Conservation (phyloP, 148 eudicot genomes). For the Arbutus unedo region DNA sequence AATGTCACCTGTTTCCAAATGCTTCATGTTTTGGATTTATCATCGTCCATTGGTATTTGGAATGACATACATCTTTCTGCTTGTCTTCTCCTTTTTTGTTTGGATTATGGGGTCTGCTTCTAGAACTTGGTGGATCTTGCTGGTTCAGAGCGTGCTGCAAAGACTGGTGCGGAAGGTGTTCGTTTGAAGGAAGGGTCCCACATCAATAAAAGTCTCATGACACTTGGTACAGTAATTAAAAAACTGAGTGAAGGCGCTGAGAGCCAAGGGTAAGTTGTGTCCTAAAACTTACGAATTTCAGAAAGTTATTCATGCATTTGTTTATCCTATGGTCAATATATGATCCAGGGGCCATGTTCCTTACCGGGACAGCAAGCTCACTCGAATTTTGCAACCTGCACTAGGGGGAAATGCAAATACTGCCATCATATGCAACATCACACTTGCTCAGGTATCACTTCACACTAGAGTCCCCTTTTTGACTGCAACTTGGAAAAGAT, state of each 20-base stretch:
- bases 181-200: slow-evolving; percentile 99
- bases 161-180: slow-evolving; percentile 99
- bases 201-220: slow-evolving; percentile 96
- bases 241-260: slow-evolving; percentile 97
- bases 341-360: slow-evolving; percentile 90
- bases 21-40: not conserved
- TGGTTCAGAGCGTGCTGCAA: slow-evolving; percentile 99
- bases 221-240: slow-evolving; percentile 95
- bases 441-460: slow-evolving; percentile 82
- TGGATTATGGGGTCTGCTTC: slow-evolving; percentile 9
- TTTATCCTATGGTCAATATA: slow-evolving; percentile 7
- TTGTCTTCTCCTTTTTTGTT: slow-evolving; percentile 7
- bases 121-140: slow-evolving; percentile 99
- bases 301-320: not conserved
- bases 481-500: not conserved
- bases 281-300: not conserved
- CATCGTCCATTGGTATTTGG: not conserved
- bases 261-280: slow-evolving; percentile 80
- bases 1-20: not conserved
- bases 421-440: slow-evolving; percentile 92
- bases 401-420: slow-evolving; percentile 98
- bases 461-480: not conserved
- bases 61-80: slow-evolving; percentile 1
- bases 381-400: slow-evolving; percentile 97
- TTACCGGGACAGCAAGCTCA: slow-evolving; percentile 95